A percentile compares a stretch with the other conserved stretches of the same genome.
These are phyloP conservation scores for Wallacemonas rigidus DNA, from an alignment of 208 protist genomes.

Conservation along the genomic window DNA sequence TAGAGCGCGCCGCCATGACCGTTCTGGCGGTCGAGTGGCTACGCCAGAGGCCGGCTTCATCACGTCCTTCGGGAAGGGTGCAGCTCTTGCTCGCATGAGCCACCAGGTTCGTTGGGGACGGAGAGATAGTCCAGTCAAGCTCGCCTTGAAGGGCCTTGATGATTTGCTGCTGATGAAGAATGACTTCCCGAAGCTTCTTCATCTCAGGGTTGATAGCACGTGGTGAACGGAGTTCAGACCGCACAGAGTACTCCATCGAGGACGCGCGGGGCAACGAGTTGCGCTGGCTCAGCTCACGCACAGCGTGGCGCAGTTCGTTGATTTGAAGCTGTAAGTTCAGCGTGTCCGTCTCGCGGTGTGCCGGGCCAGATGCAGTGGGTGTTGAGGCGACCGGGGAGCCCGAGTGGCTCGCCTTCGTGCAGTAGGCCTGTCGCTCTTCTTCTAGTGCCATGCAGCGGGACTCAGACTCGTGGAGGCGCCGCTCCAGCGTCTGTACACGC, in stretches of 20 bases:
- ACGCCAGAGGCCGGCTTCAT: background rate
- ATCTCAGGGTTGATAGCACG: slow-evolving; percentile 21
- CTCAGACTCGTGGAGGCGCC: slow-evolving; percentile 19
- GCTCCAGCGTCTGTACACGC: slow-evolving; percentile 20
- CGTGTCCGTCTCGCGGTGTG: slow-evolving; percentile 10
- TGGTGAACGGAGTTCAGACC: slow-evolving; percentile 9
- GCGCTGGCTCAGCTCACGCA: slow-evolving; percentile 42
- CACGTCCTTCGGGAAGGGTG: slow-evolving; percentile 4
- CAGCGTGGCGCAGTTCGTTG: slow-evolving; percentile 37
- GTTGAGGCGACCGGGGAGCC: background rate
- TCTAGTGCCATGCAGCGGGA: slow-evolving; percentile 4
- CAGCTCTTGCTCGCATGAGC: slow-evolving; percentile 9
- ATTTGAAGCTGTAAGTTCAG: slow-evolving; percentile 19
- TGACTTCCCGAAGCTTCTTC: slow-evolving; percentile 41
- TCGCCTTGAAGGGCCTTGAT: slow-evolving; percentile 39
- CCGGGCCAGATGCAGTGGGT: too few relatives aligned
- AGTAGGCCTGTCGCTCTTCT: background rate
- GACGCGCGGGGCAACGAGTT: slow-evolving; percentile 20
- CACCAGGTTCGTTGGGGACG: slow-evolving; percentile 5
- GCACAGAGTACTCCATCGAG: slow-evolving; percentile 8
- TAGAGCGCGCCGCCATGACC: slow-evolving; percentile 1
- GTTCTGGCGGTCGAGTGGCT: background rate
- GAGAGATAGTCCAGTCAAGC: slow-evolving; percentile 15
- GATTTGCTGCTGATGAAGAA: slow-evolving; percentile 46
- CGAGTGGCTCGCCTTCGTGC: background rate